Evolutionary conservation across 208 protist species (phyloP), one percentile per base, ranked within the genome.

Genomic region (Naegleria fowleri): DNA sequence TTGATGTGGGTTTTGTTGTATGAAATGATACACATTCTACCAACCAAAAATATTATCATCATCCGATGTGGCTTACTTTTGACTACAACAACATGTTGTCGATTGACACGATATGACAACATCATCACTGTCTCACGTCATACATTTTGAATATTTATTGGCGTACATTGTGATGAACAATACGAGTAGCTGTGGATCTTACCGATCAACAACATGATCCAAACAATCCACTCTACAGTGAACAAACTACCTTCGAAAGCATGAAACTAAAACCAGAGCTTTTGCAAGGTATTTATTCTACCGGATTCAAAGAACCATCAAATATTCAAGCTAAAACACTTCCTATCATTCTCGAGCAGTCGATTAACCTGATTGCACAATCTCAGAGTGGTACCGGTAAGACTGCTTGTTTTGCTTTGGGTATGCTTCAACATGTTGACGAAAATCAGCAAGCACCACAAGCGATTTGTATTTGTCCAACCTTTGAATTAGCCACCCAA

Each of bases 371-470:
- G 11, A 90, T 90, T n/a, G 86, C 51, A 19, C 86, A 90, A 41
- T 59, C 86, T 33, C 43, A 90, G n/a, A 76, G 51, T 90, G 86
- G 86, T 76, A 90, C 51, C 38, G 86, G 86, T 76, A 90, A 90
- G 33, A 90, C 86, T 76, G 51, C 52, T 76, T 39, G 33, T 29
- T 90, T 90, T 76, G 86, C 0, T 4, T 15, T 90, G 6, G 43
- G 51, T 29, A 90, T 76, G 43, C 33, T 90, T 13, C 7, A 13
- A 43, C 9, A 11, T 29, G 36, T 90, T n/a, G 52, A 90, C 58
- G 43, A 33, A 76, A 22, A n/a, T n/a, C n/a, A n/a, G 6, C 22
- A 43, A 5, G n/a, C 38, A 36, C 25, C 51, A 75, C 86, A 90
- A 90, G 86, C 51, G 0, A 16, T 90, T 39, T 16, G 6, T 43